Percentiles rank a stretch among this genome's conserved stretches.
Evolutionary conservation across 495 filamentous ascomycete species (phyloP).

Genomic region (Tuber melanosporum): DNA sequence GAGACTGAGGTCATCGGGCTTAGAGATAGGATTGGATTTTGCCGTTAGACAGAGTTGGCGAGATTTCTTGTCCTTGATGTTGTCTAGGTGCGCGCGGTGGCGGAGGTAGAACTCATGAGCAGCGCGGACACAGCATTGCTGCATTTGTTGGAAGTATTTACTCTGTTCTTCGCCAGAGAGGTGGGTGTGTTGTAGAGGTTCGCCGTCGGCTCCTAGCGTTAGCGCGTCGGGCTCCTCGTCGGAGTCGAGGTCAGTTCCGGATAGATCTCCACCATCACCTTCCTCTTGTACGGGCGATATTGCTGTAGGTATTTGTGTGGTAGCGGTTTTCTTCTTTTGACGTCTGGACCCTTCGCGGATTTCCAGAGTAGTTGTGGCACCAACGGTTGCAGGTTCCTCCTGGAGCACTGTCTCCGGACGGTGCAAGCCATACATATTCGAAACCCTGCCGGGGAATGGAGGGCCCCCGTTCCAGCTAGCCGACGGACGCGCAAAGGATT

Average conservation of each 20-base stretch:
- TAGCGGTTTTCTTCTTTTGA: not conserved
- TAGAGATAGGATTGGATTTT: conserved; percentile 25
- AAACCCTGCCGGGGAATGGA: not conserved
- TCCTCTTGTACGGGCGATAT: not conserved
- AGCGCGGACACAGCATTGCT: conserved; percentile 31
- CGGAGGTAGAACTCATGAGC: conserved; percentile 34
- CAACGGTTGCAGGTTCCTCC: not conserved
- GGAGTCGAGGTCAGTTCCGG: conserved; percentile 19
- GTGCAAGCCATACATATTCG: not conserved
- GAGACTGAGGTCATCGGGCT: conserved; percentile 32
- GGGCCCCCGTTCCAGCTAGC: not conserved
- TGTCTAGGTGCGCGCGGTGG: conserved; percentile 29
- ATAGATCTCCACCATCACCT: not conserved
- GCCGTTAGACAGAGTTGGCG: conserved; percentile 31
- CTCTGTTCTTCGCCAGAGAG: conserved; percentile 28
- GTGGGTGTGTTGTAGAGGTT: conserved; percentile 31
- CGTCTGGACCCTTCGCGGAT: not conserved
- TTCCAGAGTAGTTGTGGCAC: not conserved
- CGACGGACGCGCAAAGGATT: not conserved
- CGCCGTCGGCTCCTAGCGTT: not conserved
- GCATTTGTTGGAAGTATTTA: conserved; percentile 35
- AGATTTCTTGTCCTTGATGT: conserved; percentile 30
- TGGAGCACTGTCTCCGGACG: not conserved
- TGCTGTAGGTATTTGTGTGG: not conserved
- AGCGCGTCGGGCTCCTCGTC: conserved; percentile 20